Conservation (phyloP, 257 asterid species). For the Solanum piurae region DNA sequence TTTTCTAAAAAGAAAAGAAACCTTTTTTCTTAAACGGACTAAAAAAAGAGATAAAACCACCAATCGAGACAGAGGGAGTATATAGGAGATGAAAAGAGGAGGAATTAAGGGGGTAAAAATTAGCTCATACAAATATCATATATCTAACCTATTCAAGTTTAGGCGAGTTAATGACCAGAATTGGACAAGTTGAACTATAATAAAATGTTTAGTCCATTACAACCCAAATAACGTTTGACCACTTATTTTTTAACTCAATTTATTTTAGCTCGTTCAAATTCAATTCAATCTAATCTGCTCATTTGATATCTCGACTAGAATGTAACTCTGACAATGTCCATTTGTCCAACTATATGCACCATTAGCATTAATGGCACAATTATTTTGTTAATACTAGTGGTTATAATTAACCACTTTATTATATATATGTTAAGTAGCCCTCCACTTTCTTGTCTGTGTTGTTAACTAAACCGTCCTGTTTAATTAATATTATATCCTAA, state of each 20-base stretch:
- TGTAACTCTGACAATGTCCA: not conserved
- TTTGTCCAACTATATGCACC: not conserved
- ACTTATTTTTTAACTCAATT: not conserved
- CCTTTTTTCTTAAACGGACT: no score
- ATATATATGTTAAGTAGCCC: conserved; percentile 2
- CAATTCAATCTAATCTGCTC: not conserved
- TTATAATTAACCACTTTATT: conserved; percentile 8
- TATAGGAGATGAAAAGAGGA: not conserved
- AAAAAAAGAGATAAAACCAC: no score
- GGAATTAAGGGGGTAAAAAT: not conserved
- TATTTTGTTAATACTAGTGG: conserved; percentile 11
- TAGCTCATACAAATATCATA: not conserved
- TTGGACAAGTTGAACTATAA: not conserved
- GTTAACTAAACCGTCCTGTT: not conserved
- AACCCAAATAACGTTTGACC: not conserved
- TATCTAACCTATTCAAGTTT: not conserved
- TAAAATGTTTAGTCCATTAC: not conserved
- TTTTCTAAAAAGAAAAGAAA: no score
- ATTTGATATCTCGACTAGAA: not conserved
- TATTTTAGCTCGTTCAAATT: not conserved
- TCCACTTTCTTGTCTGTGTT: not conserved
- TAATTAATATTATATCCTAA: not conserved
- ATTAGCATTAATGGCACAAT: not conserved
- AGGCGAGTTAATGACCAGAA: not conserved
- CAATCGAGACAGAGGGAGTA: not conserved